These are phyloP conservation scores for Pseudoscleropodium purum DNA, from an alignment of 225 moss, liverwort and hornwort genomes.

Conservation along the genomic window DNA sequence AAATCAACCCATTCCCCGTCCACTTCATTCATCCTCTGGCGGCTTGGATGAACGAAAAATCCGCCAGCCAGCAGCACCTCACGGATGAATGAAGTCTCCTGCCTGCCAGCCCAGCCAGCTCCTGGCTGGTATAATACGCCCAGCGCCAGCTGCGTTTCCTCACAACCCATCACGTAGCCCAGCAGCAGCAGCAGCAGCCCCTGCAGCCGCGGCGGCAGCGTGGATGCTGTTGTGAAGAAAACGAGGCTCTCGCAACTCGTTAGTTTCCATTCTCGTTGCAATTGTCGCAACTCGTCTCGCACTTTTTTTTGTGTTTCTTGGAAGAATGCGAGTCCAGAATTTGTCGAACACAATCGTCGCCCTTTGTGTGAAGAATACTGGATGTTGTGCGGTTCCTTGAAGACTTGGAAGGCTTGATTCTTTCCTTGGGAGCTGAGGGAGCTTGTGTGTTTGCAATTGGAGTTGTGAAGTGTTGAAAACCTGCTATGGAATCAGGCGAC, in stretches of 20 bases:
- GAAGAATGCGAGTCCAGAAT: not conserved
- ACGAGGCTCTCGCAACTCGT: not conserved
- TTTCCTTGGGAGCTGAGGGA: not conserved
- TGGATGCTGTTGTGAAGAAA: conserved; percentile 20
- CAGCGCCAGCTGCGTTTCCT: not conserved
- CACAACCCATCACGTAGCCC: conserved; percentile 3
- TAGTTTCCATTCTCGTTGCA: not conserved
- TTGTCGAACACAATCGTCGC: not conserved
- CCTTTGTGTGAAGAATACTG: not conserved
- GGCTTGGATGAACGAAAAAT: not conserved
- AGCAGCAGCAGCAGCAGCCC: not conserved
- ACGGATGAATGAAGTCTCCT: not conserved
- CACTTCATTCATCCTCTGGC: not conserved
- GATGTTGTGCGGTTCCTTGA: not conserved
- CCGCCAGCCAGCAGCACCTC: no score
- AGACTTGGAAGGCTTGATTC: not conserved
- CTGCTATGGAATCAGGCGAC: conserved; percentile 24
- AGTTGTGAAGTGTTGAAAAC: not conserved
- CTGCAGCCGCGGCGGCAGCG: conserved; percentile 2
- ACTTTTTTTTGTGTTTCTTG: not conserved
- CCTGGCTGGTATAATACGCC: not conserved
- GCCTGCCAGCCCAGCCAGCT: not conserved
- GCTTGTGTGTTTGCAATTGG: not conserved
- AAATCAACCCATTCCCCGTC: not conserved
- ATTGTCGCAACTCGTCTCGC: not conserved